Conservation (phyloP, 1,139 yeast species). For the Pichia sp. region DNA sequence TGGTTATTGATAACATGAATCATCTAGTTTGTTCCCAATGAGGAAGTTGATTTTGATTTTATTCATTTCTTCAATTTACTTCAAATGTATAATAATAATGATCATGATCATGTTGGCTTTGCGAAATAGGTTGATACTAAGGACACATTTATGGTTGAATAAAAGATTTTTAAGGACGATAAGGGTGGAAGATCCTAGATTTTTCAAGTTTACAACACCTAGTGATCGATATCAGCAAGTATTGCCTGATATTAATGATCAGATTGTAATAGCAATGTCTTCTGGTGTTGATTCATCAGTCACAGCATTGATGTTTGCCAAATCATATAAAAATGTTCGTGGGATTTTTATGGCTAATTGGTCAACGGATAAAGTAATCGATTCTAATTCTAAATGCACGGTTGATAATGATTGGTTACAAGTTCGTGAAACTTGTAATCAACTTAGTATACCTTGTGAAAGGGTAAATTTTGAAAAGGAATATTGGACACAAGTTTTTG, state of each 20-base stretch:
- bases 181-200: constrained; percentile 1
- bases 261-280: constrained; percentile 83
- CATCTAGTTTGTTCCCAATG: too few relatives aligned
- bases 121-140: too few relatives aligned
- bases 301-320: constrained; percentile 66
- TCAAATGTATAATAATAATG: too few relatives aligned
- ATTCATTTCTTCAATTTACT: too few relatives aligned
- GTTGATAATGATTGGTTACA: constrained; percentile 82
- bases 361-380: constrained; percentile 37
- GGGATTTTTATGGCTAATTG: constrained; percentile 95
- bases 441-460: constrained; percentile 61
- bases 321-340: constrained; percentile 44
- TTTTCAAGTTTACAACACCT: constrained; percentile 7
- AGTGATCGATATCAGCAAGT: constrained; percentile 31
- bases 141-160: background rate
- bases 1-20: too few relatives aligned
- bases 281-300: constrained; percentile 96
- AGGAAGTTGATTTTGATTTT: too few relatives aligned
- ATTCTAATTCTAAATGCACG: constrained; percentile 45
- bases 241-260: constrained; percentile 47
- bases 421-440: constrained; percentile 58
- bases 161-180: background rate
- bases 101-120: too few relatives aligned
- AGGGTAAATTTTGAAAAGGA: constrained; percentile 82
- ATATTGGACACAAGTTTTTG: constrained; percentile 88